These are phyloP conservation scores for Oryza brachyantha DNA, from an alignment of 176 grass and related monocot species.

Conservation along the genomic window DNA sequence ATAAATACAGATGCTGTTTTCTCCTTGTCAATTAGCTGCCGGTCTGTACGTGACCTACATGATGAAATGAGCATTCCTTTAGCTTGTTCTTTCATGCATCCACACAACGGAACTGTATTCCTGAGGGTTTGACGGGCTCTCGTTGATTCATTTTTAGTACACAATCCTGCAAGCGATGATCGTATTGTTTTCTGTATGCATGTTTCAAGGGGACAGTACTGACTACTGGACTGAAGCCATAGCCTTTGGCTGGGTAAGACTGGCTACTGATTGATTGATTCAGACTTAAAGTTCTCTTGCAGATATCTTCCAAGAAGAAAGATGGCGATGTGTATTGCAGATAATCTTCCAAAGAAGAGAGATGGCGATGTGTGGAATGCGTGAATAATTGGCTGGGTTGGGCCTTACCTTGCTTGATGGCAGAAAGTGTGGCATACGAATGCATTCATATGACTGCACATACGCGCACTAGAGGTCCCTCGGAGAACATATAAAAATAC, in stretches of 20 bases:
- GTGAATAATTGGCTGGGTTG: neutral
- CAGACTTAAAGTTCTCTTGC: neutral
- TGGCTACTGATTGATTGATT: neutral
- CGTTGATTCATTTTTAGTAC: slow-evolving; percentile 6
- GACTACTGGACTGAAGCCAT: neutral
- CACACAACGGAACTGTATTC: neutral
- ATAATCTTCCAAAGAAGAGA: neutral
- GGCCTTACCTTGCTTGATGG: neutral
- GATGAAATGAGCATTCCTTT: neutral
- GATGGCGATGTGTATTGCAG: neutral
- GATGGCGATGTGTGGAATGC: neutral
- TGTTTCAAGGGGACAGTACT: neutral
- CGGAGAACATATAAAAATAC: neutral
- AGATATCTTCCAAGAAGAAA: neutral
- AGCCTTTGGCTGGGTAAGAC: neutral
- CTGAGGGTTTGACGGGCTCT: neutral
- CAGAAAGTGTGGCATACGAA: neutral
- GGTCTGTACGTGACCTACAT: slow-evolving; percentile 4
- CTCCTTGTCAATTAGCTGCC: slow-evolving; percentile 14
- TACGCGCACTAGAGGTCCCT: neutral
- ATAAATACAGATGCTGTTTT: neutral
- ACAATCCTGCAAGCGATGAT: neutral
- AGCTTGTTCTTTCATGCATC: neutral
- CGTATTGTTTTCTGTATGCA: neutral
- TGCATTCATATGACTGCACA: neutral